A percentile compares a stretch with the other conserved stretches of the same genome.
These are phyloP conservation scores for Debaryomyces coudertii DNA, from an alignment of 1,139 yeast species.

Conservation along the genomic window DNA sequence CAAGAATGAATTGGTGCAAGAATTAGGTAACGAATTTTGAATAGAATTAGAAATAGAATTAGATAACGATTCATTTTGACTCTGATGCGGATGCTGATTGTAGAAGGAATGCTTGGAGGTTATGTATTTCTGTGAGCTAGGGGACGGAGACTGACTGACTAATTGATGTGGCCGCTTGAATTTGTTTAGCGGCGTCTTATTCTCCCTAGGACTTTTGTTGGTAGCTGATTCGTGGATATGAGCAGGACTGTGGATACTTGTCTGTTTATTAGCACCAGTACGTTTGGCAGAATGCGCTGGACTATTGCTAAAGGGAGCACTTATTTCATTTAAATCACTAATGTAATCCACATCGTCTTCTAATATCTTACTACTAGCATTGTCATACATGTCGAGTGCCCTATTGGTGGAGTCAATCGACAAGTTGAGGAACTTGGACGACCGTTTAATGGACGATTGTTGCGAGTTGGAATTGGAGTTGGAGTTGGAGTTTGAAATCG, in stretches of 20 bases:
- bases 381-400: conserved; percentile 11
- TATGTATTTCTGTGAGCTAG: conserved; percentile 27
- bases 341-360: conserved; percentile 29
- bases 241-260: not conserved
- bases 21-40: conserved; percentile 9
- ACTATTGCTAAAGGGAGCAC: conserved; percentile 20
- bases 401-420: conserved; percentile 38
- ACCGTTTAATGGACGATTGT: conserved; percentile 41
- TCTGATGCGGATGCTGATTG: conserved; percentile 3
- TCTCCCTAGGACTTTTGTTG: conserved; percentile 20
- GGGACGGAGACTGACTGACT: conserved; percentile 51
- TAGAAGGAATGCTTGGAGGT: conserved; percentile 12
- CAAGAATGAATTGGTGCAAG: conserved; percentile 7
- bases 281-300: not conserved
- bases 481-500: not conserved
- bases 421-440: conserved; percentile 50
- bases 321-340: conserved; percentile 35
- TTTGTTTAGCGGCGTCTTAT: conserved; percentile 31
- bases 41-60: conserved; percentile 3
- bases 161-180: conserved; percentile 52
- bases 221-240: conserved; percentile 22
- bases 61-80: not conserved
- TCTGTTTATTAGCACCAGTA: not conserved
- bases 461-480: conserved; percentile 9
- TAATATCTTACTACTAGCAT: conserved; percentile 1